Evolutionary conservation across 2,329 filamentous ascomycete species (phyloP).

Genomic region (Epichloe baconii): DNA sequence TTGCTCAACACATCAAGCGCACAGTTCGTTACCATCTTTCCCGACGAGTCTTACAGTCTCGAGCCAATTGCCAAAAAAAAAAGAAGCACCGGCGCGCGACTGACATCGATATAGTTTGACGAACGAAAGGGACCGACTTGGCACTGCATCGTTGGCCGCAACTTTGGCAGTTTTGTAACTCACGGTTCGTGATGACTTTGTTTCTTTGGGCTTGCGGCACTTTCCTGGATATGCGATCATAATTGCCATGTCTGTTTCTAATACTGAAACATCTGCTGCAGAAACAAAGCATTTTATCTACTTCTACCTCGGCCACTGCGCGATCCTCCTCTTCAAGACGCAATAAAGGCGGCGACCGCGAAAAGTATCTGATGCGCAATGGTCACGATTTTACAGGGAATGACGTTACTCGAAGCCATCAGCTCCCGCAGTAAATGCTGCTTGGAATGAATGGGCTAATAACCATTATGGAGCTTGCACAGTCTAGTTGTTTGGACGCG

Average conservation of each 20-base stretch:
- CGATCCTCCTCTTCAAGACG: conserved; percentile 97
- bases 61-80: background rate
- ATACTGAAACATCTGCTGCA: conserved; percentile 23
- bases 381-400: background rate
- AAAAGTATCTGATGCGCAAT: background rate
- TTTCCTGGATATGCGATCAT: background rate
- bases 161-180: conserved; percentile 98
- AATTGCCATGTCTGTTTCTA: background rate
- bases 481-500: background rate
- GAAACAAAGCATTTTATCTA: conserved; percentile 99
- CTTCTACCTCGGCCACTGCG: conserved; percentile 98
- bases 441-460: background rate
- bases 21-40: conserved; percentile 43
- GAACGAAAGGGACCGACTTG: conserved; percentile 94
- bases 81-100: background rate
- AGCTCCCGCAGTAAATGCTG: background rate
- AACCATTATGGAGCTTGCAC: background rate
- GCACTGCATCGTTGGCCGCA: conserved; percentile 97
- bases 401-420: background rate
- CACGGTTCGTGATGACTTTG: conserved; percentile 52
- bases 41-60: background rate
- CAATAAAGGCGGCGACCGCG: conserved; percentile 42
- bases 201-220: background rate
- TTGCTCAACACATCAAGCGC: conserved; percentile 90
- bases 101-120: conserved; percentile 57